phyloP scores from a whole-genome alignment of 805 yeast species.

The Sungouiozyma intestinalis region DNA sequence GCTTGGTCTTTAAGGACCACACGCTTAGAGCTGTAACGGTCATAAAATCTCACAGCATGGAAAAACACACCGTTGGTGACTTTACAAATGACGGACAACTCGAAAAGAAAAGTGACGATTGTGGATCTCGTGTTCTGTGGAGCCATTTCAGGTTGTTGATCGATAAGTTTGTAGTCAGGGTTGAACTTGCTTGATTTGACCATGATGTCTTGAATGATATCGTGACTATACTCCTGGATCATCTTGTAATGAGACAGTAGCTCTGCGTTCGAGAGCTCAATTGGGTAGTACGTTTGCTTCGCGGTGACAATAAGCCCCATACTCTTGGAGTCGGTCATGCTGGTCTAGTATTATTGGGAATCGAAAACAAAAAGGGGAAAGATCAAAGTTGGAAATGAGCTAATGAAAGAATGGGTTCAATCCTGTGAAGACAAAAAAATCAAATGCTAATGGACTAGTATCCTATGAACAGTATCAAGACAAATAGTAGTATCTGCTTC shows the following conservation, averaged over 20 bases:
- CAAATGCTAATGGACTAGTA: no score
- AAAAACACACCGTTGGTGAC: conserved; percentile 58
- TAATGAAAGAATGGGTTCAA: background rate
- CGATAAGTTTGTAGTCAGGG: conserved; percentile 56
- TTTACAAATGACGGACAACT: conserved; percentile 48
- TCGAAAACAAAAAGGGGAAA: background rate
- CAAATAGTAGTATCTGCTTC: no score
- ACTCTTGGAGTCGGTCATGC: background rate
- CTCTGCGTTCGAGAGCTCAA: conserved; percentile 40
- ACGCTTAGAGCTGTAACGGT: conserved; percentile 82
- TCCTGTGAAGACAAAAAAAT: background rate
- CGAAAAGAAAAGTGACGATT: conserved; percentile 70
- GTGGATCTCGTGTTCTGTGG: conserved; percentile 58
- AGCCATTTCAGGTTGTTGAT: conserved; percentile 79
- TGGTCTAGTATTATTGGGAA: background rate
- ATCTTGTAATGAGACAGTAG: conserved; percentile 35
- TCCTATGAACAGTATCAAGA: no score
- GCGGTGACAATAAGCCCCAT: conserved; percentile 31
- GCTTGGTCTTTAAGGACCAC: conserved; percentile 78
- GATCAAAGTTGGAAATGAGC: background rate
- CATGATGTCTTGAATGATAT: conserved; percentile 33
- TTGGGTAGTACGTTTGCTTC: conserved; percentile 41
- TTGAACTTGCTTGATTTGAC: conserved; percentile 31
- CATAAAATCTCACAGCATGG: conserved; percentile 67
- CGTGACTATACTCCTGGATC: conserved; percentile 43